Evolutionary conservation across 352 stramenopile species (phyloP).

Genomic region (Phytophthora citrophthora): DNA sequence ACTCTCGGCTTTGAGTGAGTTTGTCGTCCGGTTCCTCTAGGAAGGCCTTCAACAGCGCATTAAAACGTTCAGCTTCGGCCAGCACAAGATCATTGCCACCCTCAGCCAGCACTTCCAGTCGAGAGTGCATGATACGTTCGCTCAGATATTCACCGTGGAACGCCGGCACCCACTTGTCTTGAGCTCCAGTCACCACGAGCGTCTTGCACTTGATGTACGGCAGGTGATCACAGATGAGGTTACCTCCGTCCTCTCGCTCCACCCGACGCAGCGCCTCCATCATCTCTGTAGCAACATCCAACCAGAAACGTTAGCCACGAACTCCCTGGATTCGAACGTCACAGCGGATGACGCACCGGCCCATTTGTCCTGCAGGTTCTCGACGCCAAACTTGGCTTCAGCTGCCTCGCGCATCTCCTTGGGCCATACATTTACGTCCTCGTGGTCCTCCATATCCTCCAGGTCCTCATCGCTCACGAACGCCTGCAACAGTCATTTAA

Average conservation of each 20-base stretch:
- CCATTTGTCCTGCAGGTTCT: constrained; percentile 66
- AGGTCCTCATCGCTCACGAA: constrained; percentile 80
- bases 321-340: neutral
- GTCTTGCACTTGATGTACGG: constrained; percentile 87
- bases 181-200: constrained; percentile 67
- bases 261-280: constrained; percentile 51
- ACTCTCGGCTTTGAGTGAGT: constrained; percentile 83
- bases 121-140: constrained; percentile 87
- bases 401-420: constrained; percentile 50
- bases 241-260: constrained; percentile 60
- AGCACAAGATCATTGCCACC: constrained; percentile 70
- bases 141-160: constrained; percentile 87
- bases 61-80: constrained; percentile 56
- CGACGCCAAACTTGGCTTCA: constrained; percentile 58
- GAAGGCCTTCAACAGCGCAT: constrained; percentile 67
- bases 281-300: constrained; percentile 47
- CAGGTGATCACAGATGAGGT: constrained; percentile 75
- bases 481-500: constrained; percentile 43
- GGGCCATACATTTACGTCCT: constrained; percentile 64
- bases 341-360: constrained; percentile 38
- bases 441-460: constrained; percentile 56
- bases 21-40: constrained; percentile 82
- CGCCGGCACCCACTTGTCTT: constrained; percentile 66
- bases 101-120: constrained; percentile 58
- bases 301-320: constrained; percentile 12